Conservation (phyloP, 1,139 yeast genomes). For the Yamadazyma trypodendri region DNA sequence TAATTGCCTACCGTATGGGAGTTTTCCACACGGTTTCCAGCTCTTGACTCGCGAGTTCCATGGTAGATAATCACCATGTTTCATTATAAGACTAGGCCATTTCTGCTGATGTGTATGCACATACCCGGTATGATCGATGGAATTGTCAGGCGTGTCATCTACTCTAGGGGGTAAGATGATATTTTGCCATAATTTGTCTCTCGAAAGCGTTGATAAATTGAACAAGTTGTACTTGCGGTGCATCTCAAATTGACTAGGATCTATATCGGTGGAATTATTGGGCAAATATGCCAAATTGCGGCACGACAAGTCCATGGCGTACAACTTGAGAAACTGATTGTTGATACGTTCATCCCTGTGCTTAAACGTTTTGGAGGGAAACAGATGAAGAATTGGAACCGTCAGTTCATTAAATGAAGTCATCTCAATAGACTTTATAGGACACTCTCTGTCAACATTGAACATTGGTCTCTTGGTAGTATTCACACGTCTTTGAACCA, state of each 20-base stretch:
- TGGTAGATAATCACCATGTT: constrained; percentile 33
- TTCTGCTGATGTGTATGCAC: constrained; percentile 18
- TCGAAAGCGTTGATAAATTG: constrained; percentile 36
- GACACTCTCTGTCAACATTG: neutral
- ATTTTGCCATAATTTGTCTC: constrained; percentile 49
- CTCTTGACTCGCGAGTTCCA: constrained; percentile 29
- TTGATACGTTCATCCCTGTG: constrained; percentile 50
- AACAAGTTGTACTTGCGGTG: constrained; percentile 28
- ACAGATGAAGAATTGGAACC: constrained; percentile 1
- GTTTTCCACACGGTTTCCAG: constrained; percentile 38
- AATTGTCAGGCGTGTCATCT: constrained; percentile 32
- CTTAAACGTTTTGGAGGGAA: constrained; percentile 19
- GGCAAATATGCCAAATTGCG: constrained; percentile 30
- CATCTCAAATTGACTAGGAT: constrained; percentile 17
- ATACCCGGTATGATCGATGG: constrained; percentile 24
- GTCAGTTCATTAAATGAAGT: constrained; percentile 2
- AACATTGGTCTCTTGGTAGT: neutral
- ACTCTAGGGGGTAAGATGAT: constrained; percentile 49
- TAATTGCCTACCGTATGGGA: constrained; percentile 21
- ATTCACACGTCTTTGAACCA: neutral
- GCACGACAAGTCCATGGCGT: constrained; percentile 46
- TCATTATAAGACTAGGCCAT: constrained; percentile 18
- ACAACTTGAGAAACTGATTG: constrained; percentile 42
- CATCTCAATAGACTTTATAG: constrained; percentile 4
- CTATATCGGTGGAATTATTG: constrained; percentile 21